A percentile compares a stretch with the other conserved stretches of the same genome.
These are phyloP conservation scores for Eucalyptus dawsonii DNA, from an alignment of 345 rosid species.

Conservation along the genomic window DNA sequence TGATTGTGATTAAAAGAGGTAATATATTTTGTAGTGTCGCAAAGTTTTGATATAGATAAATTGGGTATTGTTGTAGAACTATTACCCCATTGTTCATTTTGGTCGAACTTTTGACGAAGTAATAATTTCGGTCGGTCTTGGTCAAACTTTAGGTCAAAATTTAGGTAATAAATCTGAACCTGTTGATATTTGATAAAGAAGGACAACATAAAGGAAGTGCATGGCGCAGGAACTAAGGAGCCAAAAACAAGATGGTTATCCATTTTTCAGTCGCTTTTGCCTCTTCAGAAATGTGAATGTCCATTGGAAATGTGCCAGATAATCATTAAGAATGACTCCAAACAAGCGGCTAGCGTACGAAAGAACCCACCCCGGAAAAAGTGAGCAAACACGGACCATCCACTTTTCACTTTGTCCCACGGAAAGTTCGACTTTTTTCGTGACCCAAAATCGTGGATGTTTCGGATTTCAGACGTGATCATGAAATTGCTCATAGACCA, in stretches of 20 bases:
- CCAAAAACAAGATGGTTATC: not conserved
- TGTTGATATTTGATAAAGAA: no score
- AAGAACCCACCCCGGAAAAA: not conserved
- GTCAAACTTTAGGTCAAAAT: no score
- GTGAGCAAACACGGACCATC: not conserved
- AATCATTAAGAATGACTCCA: not conserved
- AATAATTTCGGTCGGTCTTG: no score
- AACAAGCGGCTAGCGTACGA: not conserved
- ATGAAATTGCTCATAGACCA: not conserved
- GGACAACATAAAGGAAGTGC: no score
- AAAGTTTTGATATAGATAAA: no score
- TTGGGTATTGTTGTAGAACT: no score
- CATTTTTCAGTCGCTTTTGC: not conserved
- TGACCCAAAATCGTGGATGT: not conserved
- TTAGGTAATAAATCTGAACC: no score
- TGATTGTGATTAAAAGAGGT: no score
- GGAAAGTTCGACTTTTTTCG: not conserved
- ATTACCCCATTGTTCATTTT: no score
- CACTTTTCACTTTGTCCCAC: not conserved
- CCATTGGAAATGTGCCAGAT: not conserved
- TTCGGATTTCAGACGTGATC: not conserved
- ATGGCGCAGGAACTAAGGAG: accelerated
- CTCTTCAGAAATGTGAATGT: not conserved
- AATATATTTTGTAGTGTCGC: no score
- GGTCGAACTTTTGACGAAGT: no score